Evolutionary conservation across 176 grass and related monocot genomes (phyloP).

Genomic region (Oryza punctata): DNA sequence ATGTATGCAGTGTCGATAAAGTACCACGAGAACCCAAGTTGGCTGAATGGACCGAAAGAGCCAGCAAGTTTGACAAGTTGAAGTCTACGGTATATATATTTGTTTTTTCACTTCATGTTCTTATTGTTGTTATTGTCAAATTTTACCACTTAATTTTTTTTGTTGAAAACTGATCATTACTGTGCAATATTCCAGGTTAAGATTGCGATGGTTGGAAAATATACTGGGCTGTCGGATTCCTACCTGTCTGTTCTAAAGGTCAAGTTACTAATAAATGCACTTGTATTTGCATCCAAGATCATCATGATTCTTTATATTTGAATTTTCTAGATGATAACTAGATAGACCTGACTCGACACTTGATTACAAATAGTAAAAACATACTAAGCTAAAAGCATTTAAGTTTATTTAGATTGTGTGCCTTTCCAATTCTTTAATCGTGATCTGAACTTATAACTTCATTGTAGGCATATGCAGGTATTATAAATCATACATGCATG

Average conservation of each 20-base stretch:
- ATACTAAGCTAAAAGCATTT: neutral
- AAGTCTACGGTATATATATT: slow-evolving; percentile 52
- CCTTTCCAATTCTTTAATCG: neutral
- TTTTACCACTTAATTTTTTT: neutral
- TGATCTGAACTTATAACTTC: neutral
- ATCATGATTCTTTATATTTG: slow-evolving; percentile 2
- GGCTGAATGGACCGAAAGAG: slow-evolving; percentile 70
- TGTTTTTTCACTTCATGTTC: neutral
- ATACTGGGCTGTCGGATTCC: slow-evolving; percentile 76
- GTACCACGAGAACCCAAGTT: slow-evolving; percentile 54
- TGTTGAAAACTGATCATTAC: slow-evolving; percentile 18
- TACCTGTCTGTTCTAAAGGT: slow-evolving; percentile 94
- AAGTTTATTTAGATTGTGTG: neutral
- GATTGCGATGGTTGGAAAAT: slow-evolving; percentile 91
- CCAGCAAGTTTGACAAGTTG: slow-evolving; percentile 71
- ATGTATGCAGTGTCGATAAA: slow-evolving; percentile 48
- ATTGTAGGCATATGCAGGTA: neutral
- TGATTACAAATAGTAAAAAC: slow-evolving; percentile 19
- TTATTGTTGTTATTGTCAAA: neutral
- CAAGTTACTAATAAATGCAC: slow-evolving; percentile 35
- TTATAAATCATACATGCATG: neutral
- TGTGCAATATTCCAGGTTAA: slow-evolving; percentile 65
- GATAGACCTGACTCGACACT: neutral
- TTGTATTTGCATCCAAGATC: slow-evolving; percentile 16
- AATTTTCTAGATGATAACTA: slow-evolving; percentile 19